Percentiles rank a stretch among this genome's conserved stretches.
These are phyloP conservation scores for Debaryomycetaceae sp. DNA, from an alignment of 1,139 yeast species.

Conservation along the genomic window DNA sequence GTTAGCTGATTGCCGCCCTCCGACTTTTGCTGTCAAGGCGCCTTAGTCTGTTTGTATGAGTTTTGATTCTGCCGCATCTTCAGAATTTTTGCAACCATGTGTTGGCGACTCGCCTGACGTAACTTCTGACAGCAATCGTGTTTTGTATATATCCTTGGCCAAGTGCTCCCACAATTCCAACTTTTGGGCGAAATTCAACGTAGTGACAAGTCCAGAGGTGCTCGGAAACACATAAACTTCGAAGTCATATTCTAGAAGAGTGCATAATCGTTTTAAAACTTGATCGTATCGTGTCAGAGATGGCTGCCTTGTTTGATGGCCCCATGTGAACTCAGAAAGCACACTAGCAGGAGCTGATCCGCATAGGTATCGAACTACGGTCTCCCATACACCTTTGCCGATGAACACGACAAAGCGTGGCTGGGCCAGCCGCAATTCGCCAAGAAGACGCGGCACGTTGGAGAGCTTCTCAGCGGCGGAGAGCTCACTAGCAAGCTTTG, in stretches of 20 bases:
- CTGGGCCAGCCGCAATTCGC: constrained; percentile 32
- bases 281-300: constrained; percentile 10
- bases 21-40: not conserved
- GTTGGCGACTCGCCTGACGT: not conserved
- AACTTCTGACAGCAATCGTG: not conserved
- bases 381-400: constrained; percentile 81
- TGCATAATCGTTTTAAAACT: constrained; percentile 17
- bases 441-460: constrained; percentile 52
- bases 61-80: not conserved
- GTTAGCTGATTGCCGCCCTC: not conserved
- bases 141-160: constrained; percentile 14
- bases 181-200: constrained; percentile 42
- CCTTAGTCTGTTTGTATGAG: not conserved
- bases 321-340: too few relatives aligned
- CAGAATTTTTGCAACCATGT: not conserved
- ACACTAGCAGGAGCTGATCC: too few relatives aligned
- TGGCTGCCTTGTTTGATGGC: constrained; percentile 1
- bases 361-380: constrained; percentile 35
- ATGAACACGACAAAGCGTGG: constrained; percentile 53
- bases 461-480: constrained; percentile 46
- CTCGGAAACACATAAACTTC: constrained; percentile 61
- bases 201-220: constrained; percentile 71
- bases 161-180: constrained; percentile 45
- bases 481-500: constrained; percentile 56
- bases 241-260: constrained; percentile 13